Percentiles rank a stretch among this genome's conserved stretches.
Evolutionary conservation across 78 protist genomes (phyloP).

Genomic region (Thecamonas trahens): DNA sequence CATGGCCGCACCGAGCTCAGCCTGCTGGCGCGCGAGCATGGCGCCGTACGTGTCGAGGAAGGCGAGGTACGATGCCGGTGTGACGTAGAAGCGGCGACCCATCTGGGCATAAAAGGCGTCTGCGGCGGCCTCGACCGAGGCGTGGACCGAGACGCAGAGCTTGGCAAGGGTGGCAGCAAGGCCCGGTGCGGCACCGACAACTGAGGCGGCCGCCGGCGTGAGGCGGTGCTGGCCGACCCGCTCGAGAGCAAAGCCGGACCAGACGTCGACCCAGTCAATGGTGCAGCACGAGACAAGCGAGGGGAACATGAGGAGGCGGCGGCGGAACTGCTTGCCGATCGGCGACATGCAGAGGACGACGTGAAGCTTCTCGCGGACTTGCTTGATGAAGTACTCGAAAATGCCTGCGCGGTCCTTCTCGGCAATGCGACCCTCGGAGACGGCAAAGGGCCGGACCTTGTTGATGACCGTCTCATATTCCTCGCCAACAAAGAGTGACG

Average conservation of each 20-base stretch:
- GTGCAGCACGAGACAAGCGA: conserved; percentile 82
- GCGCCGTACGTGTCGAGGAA: conserved; percentile 43
- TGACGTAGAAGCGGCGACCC: conserved; percentile 54
- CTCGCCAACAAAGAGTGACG: conserved; percentile 44
- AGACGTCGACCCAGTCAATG: conserved; percentile 69
- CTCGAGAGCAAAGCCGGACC: conserved; percentile 67
- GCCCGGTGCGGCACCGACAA: not conserved
- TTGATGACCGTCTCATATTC: conserved; percentile 39
- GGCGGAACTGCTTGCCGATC: conserved; percentile 53
- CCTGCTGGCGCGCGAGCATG: conserved; percentile 16
- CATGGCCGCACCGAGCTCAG: not conserved
- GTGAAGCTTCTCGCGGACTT: conserved; percentile 43
- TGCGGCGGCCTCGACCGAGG: conserved; percentile 34
- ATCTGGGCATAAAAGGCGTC: conserved; percentile 10
- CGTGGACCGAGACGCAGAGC: conserved; percentile 34
- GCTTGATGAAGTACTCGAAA: conserved; percentile 20
- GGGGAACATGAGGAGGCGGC: conserved; percentile 71
- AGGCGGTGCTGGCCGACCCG: not conserved
- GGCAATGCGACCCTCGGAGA: conserved; percentile 2
- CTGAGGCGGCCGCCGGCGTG: conserved; percentile 50
- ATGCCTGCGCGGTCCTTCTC: conserved; percentile 13
- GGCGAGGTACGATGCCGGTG: conserved; percentile 80
- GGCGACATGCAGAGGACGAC: conserved; percentile 64
- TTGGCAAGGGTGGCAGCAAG: conserved; percentile 14
- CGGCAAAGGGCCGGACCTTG: conserved; percentile 39